These are phyloP conservation scores for Camelina laxa DNA, from an alignment of 345 rosid genomes.

Conservation along the genomic window DNA sequence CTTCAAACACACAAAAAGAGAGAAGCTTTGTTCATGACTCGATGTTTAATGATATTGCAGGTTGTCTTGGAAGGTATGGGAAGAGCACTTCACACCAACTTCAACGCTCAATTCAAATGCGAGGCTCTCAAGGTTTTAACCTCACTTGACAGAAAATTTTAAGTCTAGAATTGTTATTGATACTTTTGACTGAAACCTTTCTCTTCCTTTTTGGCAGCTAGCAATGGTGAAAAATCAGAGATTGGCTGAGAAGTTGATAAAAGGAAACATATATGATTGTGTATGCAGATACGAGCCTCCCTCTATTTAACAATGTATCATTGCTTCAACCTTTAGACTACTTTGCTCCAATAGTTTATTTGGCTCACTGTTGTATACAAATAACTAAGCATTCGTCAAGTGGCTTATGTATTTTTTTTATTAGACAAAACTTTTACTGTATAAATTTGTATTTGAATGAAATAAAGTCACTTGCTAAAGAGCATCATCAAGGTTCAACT, in stretches of 20 bases:
- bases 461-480: constrained; percentile 5
- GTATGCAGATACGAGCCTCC: constrained; percentile 91
- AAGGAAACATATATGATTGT: constrained; percentile 86
- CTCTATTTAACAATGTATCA: constrained; percentile 23
- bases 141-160: not conserved
- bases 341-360: constrained; percentile 13
- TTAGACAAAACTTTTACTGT: not conserved
- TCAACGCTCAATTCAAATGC: constrained; percentile 78
- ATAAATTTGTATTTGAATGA: not conserved
- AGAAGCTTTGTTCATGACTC: constrained; percentile 17
- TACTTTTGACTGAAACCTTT: not conserved
- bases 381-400: not conserved
- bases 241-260: constrained; percentile 83
- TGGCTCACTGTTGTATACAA: constrained; percentile 32
- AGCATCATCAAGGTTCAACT: constrained; percentile 2
- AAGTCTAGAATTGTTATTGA: not conserved
- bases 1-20: not conserved
- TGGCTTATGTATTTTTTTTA: constrained; percentile 11
- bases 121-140: constrained; percentile 81
- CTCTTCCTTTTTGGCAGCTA: constrained; percentile 58
- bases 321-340: not conserved
- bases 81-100: constrained; percentile 92
- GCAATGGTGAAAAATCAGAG: constrained; percentile 99
- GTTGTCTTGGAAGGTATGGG: constrained; percentile 98
- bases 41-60: constrained; percentile 52